These are phyloP conservation scores for Thelonectria rubi DNA, from an alignment of 2,329 filamentous ascomycete species.

Conservation along the genomic window DNA sequence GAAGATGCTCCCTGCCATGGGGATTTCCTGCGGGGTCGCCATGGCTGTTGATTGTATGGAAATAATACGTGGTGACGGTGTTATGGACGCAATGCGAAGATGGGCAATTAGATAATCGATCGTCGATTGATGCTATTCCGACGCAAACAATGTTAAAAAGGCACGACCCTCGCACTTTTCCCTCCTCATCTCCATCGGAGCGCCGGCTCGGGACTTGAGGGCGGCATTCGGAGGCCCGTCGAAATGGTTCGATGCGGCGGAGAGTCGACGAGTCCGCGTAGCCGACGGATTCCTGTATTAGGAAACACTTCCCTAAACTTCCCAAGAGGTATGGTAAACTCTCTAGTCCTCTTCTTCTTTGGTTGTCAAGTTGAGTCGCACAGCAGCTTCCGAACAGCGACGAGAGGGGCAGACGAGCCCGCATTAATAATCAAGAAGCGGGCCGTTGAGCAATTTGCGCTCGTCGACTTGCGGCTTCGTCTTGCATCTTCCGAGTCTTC, in stretches of 20 bases:
- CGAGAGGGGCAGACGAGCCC: background rate
- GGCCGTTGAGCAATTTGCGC: background rate
- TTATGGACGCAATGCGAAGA: background rate
- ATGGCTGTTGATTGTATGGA: background rate
- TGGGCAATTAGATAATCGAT: too few relatives aligned
- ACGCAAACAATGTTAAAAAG: too few relatives aligned
- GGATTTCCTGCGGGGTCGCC: background rate
- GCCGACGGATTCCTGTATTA: background rate
- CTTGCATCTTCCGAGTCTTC: background rate
- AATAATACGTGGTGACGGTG: background rate
- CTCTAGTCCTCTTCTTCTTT: background rate
- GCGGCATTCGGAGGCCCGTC: background rate
- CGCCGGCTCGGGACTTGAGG: background rate
- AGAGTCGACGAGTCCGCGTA: background rate
- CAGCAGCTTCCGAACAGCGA: background rate
- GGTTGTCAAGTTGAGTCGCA: too few relatives aligned
- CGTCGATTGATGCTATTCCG: too few relatives aligned
- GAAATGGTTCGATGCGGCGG: background rate
- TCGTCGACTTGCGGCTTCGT: background rate
- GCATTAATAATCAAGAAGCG: background rate
- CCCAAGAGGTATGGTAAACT: background rate
- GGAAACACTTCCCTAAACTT: background rate
- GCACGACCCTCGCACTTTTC: too few relatives aligned
- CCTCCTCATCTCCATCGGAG: background rate
- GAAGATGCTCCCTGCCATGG: background rate